Evolutionary conservation across 768 basidiomycete species (phyloP).

Genomic region (Dacryopinax primogenitus): DNA sequence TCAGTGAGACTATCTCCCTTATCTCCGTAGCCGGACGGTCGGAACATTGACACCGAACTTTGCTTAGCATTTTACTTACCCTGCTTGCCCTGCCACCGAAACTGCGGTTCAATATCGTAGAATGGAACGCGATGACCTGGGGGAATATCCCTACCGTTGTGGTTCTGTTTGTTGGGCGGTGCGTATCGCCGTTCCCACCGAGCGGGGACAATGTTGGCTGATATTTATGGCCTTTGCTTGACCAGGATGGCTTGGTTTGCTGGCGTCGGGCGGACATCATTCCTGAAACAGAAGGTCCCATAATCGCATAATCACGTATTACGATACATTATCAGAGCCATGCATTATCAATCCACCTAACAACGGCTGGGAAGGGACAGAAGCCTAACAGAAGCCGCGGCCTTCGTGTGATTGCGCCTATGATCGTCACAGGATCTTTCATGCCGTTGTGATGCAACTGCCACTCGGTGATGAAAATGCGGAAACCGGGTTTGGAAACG

Average conservation of each 20-base stretch:
- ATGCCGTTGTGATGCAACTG: not conserved
- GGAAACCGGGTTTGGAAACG: not conserved
- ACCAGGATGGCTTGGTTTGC: constrained; percentile 46
- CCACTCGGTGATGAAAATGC: not conserved
- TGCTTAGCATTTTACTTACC: constrained; percentile 42
- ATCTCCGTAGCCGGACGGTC: not conserved
- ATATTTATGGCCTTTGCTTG: constrained; percentile 8
- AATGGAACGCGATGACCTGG: constrained; percentile 63
- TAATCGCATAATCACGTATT: not conserved
- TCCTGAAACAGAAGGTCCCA: constrained; percentile 16
- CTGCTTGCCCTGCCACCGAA: constrained; percentile 46
- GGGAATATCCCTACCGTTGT: constrained; percentile 59
- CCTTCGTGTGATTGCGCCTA: not conserved
- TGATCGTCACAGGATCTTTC: not conserved
- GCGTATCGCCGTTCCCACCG: constrained; percentile 15
- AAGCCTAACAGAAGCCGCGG: not conserved
- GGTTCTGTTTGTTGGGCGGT: constrained; percentile 48
- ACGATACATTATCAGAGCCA: not conserved
- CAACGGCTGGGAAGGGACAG: not conserved
- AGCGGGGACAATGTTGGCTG: not conserved
- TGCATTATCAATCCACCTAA: not conserved
- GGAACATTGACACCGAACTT: not conserved
- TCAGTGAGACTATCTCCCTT: constrained; percentile 37
- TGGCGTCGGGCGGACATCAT: constrained; percentile 38
- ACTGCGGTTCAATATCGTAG: constrained; percentile 36